phyloP scores from a whole-genome alignment of 2,329 filamentous ascomycete genomes.

The Fusarium subtropicale region DNA sequence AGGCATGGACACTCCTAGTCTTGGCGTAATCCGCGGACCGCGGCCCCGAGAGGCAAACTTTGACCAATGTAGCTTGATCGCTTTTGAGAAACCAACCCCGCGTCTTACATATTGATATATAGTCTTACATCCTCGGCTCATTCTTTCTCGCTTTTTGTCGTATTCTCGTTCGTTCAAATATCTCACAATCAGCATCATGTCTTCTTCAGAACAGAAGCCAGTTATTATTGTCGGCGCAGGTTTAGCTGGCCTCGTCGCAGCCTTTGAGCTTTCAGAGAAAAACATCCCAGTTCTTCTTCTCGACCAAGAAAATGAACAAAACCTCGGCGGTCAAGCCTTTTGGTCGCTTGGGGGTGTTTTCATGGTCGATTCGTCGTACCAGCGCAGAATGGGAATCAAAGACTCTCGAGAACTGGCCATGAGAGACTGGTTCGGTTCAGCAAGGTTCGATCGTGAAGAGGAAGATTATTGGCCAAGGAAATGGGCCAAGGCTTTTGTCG shows the following conservation, averaged over 20 bases:
- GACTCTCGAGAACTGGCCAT: conserved; percentile 68
- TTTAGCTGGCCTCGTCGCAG: conserved; percentile 69
- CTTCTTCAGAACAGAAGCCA: conserved; percentile 45
- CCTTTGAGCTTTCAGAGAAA: conserved; percentile 65
- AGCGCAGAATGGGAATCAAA: conserved; percentile 68
- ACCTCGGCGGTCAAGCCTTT: conserved; percentile 71
- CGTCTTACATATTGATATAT: conserved; percentile 8
- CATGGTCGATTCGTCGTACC: conserved; percentile 67
- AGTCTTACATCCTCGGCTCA: conserved; percentile 7
- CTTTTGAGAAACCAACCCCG: conserved; percentile 19
- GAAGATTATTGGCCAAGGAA: conserved; percentile 69
- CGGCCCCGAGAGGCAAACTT: conserved; percentile 11
- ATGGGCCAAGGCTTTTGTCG: conserved; percentile 73
- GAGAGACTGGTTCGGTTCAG: conserved; percentile 69
- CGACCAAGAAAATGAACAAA: conserved; percentile 69
- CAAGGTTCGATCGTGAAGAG: conserved; percentile 66
- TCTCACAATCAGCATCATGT: conserved; percentile 11
- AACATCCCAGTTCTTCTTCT: conserved; percentile 63
- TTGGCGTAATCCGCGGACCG: conserved; percentile 27
- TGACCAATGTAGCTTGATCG: background rate
- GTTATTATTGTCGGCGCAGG: conserved; percentile 69
- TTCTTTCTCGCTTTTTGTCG: background rate
- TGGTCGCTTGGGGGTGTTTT: conserved; percentile 73
- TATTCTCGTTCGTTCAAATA: background rate
- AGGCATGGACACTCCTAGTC: conserved; percentile 9